Evolutionary conservation across 177 flowering plant genomes (phyloP).

Genomic region (Tripterygium wilfordii): DNA sequence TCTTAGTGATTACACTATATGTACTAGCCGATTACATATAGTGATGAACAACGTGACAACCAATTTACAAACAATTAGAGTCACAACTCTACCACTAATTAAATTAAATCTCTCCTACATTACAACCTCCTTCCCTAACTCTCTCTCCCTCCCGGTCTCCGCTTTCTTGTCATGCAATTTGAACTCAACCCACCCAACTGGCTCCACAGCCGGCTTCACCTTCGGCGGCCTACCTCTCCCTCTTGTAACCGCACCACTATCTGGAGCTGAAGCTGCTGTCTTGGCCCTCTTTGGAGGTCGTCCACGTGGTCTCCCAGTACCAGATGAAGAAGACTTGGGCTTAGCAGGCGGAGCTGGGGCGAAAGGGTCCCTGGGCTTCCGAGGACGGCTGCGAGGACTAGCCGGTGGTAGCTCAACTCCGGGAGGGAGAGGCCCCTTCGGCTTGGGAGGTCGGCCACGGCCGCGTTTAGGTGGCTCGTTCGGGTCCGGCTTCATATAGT

Average conservation of each 20-base stretch:
- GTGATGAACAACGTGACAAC: too few species aligned
- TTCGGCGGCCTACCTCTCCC: conserved; percentile 74
- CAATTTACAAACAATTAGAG: too few species aligned
- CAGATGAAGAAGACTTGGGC: conserved; percentile 9
- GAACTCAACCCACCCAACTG: conserved; percentile 24
- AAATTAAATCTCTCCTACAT: too few species aligned
- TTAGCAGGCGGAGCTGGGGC: conserved; percentile 22
- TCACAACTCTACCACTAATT: too few species aligned
- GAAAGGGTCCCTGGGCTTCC: conserved; percentile 40
- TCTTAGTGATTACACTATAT: too few species aligned
- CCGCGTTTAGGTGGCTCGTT: conserved; percentile 65
- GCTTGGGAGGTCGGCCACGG: conserved; percentile 85
- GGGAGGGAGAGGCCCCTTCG: conserved; percentile 33
- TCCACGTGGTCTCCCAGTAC: conserved; percentile 29
- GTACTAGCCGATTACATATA: too few species aligned
- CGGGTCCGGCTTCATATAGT: conserved; percentile 60
- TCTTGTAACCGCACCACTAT: conserved; percentile 20
- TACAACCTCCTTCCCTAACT: not conserved
- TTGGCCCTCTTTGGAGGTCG: conserved; percentile 28
- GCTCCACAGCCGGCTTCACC: conserved; percentile 44
- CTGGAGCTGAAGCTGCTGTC: conserved; percentile 7
- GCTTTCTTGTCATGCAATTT: too few species aligned
- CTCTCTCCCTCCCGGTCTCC: not conserved
- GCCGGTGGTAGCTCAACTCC: conserved; percentile 31
- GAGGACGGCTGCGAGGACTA: conserved; percentile 67